Evolutionary conservation across 192 early-diverging fungal genomes (phyloP).

Genomic region (Hyaloraphidium curvatum): DNA sequence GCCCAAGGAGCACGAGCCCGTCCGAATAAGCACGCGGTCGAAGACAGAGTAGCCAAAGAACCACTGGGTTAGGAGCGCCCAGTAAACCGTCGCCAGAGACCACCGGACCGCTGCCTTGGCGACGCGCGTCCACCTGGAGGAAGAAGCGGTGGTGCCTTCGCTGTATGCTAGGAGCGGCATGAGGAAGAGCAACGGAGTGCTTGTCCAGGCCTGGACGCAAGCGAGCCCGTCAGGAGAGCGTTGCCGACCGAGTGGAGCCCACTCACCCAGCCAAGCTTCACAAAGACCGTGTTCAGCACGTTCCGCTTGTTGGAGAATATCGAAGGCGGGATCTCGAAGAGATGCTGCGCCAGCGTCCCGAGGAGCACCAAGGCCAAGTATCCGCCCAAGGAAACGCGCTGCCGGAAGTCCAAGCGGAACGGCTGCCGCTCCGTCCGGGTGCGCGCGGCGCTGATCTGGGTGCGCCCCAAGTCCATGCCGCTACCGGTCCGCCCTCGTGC

Average conservation of each 20-base stretch:
- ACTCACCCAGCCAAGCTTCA: constrained; percentile 63
- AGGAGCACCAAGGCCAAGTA: too few species aligned
- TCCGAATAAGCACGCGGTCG: constrained; percentile 41
- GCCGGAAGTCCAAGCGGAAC: too few species aligned
- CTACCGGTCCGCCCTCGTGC: too few species aligned
- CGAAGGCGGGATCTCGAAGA: too few species aligned
- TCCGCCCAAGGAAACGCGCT: too few species aligned
- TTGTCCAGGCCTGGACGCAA: constrained; percentile 43
- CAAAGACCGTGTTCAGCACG: constrained; percentile 54
- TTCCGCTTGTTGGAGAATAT: too few species aligned
- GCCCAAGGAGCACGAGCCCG: background rate
- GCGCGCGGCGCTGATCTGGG: too few species aligned
- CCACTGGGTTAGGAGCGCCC: constrained; percentile 70
- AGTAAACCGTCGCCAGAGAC: constrained; percentile 52
- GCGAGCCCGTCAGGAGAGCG: background rate
- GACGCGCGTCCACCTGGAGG: constrained; percentile 3
- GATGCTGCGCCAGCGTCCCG: too few species aligned
- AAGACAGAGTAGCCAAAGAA: constrained; percentile 62
- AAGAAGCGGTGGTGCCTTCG: background rate
- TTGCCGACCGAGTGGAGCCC: background rate
- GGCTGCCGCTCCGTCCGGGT: too few species aligned
- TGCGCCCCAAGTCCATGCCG: too few species aligned
- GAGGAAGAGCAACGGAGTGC: constrained; percentile 31
- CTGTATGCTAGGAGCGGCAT: constrained; percentile 15
- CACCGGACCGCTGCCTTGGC: constrained; percentile 22